Evolutionary conservation across 2,329 filamentous ascomycete genomes (phyloP).

Genomic region (Aspergillus pseudoviridinutans): DNA sequence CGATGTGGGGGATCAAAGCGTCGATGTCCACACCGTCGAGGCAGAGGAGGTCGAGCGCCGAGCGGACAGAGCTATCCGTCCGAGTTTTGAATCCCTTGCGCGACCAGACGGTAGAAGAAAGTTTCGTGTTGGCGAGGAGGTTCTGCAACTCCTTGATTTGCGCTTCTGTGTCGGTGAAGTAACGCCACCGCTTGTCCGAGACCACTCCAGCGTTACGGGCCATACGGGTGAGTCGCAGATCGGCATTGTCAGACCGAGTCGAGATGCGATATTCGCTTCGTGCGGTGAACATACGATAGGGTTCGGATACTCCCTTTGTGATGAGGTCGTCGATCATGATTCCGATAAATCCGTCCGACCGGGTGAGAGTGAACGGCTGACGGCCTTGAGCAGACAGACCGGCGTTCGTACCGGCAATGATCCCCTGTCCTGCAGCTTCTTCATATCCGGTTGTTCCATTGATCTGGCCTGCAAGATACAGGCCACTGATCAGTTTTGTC

Average conservation of each 20-base stretch:
- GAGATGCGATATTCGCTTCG: constrained; percentile 94
- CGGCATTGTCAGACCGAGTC: constrained; percentile 88
- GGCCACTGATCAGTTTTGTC: constrained; percentile 82
- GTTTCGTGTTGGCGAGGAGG: constrained; percentile 55
- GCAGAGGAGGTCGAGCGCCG: constrained; percentile 75
- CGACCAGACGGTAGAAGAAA: constrained; percentile 64
- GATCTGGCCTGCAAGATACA: constrained; percentile 93
- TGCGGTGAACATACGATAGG: constrained; percentile 97
- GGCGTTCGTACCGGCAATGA: constrained; percentile 91
- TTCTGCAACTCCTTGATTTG: constrained; percentile 65
- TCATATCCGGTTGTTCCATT: constrained; percentile 98
- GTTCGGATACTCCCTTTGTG: constrained; percentile 94
- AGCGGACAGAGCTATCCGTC: constrained; percentile 62
- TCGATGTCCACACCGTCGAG: constrained; percentile 58
- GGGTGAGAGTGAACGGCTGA: constrained; percentile 63
- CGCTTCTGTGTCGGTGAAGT: constrained; percentile 60
- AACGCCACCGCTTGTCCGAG: constrained; percentile 70
- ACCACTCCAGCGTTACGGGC: constrained; percentile 76
- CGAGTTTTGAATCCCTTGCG: constrained; percentile 66
- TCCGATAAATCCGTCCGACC: constrained; percentile 92
- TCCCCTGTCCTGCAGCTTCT: constrained; percentile 89
- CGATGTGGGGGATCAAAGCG: constrained; percentile 54
- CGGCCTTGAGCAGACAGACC: constrained; percentile 71
- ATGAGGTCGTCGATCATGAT: constrained; percentile 98
- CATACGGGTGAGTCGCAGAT: constrained; percentile 74